Evolutionary conservation across 768 basidiomycete genomes (phyloP).

Genomic region (Suillus occidentalis): DNA sequence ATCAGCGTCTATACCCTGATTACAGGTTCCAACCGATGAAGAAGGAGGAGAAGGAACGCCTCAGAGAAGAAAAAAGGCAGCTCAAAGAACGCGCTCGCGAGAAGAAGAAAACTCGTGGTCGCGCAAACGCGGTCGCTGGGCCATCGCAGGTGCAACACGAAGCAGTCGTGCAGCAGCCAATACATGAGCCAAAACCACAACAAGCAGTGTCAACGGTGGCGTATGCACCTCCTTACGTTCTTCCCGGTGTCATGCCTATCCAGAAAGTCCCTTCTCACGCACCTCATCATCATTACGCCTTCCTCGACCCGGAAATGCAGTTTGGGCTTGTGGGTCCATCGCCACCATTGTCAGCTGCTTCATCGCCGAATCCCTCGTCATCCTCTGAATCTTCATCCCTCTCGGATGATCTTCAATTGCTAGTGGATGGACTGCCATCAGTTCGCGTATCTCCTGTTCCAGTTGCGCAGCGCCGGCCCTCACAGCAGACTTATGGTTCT

Average conservation of each 20-base stretch:
- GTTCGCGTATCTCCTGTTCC: conserved; percentile 11
- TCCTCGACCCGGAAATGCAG: conserved; percentile 24
- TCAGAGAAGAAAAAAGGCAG: conserved; percentile 40
- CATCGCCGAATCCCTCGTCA: conserved; percentile 42
- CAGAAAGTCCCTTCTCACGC: conserved; percentile 8
- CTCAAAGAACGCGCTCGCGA: conserved; percentile 38
- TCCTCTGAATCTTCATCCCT: conserved; percentile 14
- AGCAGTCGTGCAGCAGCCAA: neutral
- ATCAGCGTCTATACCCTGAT: conserved; percentile 49
- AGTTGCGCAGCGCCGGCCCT: conserved; percentile 19
- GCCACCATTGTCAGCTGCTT: conserved; percentile 51
- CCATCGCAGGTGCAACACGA: neutral
- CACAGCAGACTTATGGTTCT: conserved; percentile 10
- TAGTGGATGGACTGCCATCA: conserved; percentile 17
- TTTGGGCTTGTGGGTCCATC: conserved; percentile 45
- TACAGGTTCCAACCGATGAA: conserved; percentile 60
- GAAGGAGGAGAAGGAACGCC: conserved; percentile 48
- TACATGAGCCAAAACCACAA: neutral
- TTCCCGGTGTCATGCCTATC: conserved; percentile 11
- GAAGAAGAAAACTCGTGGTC: conserved; percentile 22
- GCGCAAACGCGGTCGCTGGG: conserved; percentile 16
- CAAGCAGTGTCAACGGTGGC: conserved; percentile 1
- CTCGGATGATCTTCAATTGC: conserved; percentile 12
- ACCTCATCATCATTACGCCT: conserved; percentile 25
- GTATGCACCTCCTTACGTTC: neutral